These are phyloP conservation scores for Quercus phellos DNA, from an alignment of 331 rosid species.

Conservation along the genomic window DNA sequence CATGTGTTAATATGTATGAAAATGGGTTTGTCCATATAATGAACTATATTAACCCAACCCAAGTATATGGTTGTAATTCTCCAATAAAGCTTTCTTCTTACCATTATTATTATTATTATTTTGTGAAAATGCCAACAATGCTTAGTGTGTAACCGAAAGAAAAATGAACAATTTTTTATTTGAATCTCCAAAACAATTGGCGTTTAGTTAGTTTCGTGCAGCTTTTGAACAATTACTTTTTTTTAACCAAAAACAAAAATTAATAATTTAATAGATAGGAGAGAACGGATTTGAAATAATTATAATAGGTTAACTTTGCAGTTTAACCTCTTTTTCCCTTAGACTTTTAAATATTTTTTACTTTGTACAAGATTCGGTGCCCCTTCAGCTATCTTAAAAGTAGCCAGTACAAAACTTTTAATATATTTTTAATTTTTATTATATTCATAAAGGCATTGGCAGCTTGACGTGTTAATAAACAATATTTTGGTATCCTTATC, in stretches of 20 bases:
- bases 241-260: too few species aligned
- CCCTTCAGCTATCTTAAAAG: background rate
- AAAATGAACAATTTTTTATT: too few species aligned
- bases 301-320: fast-evolving
- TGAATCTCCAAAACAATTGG: background rate
- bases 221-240: background rate
- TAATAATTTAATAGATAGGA: too few species aligned
- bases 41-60: background rate
- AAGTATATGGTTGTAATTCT: background rate
- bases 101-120: too few species aligned
- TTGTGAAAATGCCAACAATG: too few species aligned
- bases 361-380: fast-evolving
- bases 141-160: too few species aligned
- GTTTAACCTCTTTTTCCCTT: fast-evolving
- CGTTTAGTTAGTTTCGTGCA: background rate
- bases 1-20: background rate
- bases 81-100: background rate
- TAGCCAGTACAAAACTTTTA: too few species aligned
- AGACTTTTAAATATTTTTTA: too few species aligned
- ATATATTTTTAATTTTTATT: too few species aligned
- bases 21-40: slow-evolving; percentile 11
- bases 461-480: background rate
- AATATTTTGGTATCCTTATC: background rate
- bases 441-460: too few species aligned
- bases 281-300: too few species aligned